Percentiles rank a stretch among this genome's conserved stretches.
Conservation (phyloP, 805 yeast genomes). For the Candida dajiaensis region DNA sequence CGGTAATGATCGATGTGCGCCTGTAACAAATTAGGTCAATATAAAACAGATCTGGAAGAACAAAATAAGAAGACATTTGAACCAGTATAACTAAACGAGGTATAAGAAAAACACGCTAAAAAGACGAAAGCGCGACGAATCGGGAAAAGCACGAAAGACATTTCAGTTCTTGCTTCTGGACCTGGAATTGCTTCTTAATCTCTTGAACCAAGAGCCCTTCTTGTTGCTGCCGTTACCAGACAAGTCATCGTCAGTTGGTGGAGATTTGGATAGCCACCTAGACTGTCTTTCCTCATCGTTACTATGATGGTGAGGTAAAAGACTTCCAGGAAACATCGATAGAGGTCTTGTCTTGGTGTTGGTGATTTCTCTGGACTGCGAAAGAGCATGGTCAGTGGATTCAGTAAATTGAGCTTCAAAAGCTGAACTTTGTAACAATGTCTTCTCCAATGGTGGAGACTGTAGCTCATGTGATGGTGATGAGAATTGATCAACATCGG, state of each 20-base stretch:
- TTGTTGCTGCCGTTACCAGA: conserved; percentile 22
- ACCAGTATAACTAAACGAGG: neutral
- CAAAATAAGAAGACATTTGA: neutral
- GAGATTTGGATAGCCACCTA: conserved; percentile 19
- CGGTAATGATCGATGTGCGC: neutral
- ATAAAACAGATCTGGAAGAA: neutral
- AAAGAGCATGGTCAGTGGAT: neutral
- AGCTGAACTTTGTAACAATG: neutral
- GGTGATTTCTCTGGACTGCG: neutral
- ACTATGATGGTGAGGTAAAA: neutral
- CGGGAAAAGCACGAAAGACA: neutral
- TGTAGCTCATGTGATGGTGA: neutral
- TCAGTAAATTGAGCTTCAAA: neutral
- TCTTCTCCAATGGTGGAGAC: neutral
- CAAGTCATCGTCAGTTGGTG: conserved; percentile 7
- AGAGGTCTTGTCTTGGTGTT: conserved; percentile 11
- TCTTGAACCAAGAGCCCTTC: conserved; percentile 40
- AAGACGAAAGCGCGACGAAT: no score
- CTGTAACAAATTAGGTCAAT: no score
- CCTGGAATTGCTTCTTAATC: conserved; percentile 34
- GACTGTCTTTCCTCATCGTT: conserved; percentile 26
- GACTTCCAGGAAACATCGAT: conserved; percentile 20
- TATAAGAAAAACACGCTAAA: neutral
- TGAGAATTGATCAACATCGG: conserved; percentile 1
- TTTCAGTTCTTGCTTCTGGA: conserved; percentile 2